Percentiles rank a stretch among this genome's conserved stretches.
Conservation (phyloP, 2,329 filamentous ascomycete species). For the Ophiosphaerella narmari region DNA sequence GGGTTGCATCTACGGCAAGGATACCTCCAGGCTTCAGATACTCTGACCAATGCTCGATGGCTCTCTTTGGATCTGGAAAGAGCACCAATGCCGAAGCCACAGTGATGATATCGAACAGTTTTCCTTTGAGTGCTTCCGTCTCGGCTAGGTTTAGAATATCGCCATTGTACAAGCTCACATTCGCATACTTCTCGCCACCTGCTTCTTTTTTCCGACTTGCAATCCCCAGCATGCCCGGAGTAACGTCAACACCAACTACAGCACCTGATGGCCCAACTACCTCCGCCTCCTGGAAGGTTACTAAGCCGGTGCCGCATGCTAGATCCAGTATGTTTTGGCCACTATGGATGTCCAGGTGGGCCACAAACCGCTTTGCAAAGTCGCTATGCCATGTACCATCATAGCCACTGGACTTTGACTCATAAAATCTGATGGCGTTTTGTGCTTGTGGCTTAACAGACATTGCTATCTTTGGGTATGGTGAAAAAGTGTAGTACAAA, state of each 20-base stretch:
- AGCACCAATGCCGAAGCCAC: slow-evolving; percentile 49
- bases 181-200: slow-evolving; percentile 31
- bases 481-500: not conserved
- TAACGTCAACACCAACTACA: slow-evolving; percentile 50
- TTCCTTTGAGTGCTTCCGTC: slow-evolving; percentile 26
- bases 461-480: slow-evolving; percentile 9
- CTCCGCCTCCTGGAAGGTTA: slow-evolving; percentile 47
- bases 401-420: slow-evolving; percentile 42
- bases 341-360: slow-evolving; percentile 34
- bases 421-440: slow-evolving; percentile 42
- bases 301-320: slow-evolving; percentile 53
- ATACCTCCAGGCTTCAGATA: slow-evolving; percentile 49
- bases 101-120: slow-evolving; percentile 44
- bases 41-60: slow-evolving; percentile 44
- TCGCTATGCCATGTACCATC: slow-evolving; percentile 49
- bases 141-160: slow-evolving; percentile 45
- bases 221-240: slow-evolving; percentile 47
- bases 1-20: slow-evolving; percentile 47
- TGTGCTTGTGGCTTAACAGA: slow-evolving; percentile 28
- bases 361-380: slow-evolving; percentile 47
- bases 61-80: slow-evolving; percentile 44
- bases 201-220: slow-evolving; percentile 38
- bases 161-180: slow-evolving; percentile 43
- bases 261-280: slow-evolving; percentile 44
- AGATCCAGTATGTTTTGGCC: slow-evolving; percentile 52